phyloP scores from a whole-genome alignment of 805 yeast genomes.

The Ogataea trehaloabstinens region DNA sequence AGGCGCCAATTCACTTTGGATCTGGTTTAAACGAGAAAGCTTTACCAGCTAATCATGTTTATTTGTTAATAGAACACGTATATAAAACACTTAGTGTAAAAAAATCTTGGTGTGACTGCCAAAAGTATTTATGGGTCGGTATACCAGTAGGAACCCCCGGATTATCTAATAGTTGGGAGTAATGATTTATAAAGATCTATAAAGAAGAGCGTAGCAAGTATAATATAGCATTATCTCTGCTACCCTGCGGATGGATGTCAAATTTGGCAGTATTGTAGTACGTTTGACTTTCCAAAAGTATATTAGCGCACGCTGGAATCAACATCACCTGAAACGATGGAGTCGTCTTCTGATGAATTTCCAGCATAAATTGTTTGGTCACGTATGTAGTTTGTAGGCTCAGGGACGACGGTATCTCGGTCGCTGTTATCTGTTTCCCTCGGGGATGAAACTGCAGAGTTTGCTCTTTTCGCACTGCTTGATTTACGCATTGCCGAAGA shows the following conservation, averaged over 20 bases:
- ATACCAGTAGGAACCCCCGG: too few species aligned
- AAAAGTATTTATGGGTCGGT: not conserved
- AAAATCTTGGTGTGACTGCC: not conserved
- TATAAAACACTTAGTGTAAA: not conserved
- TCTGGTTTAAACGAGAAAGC: too few species aligned
- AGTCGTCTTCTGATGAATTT: conserved; percentile 2
- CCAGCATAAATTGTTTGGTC: conserved; percentile 6
- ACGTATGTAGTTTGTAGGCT: conserved; percentile 1
- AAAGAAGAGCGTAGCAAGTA: too few species aligned
- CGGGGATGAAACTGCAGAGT: not conserved
- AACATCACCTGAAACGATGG: conserved; percentile 2
- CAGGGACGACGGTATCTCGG: not conserved
- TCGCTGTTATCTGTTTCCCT: not conserved
- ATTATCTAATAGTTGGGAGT: too few species aligned
- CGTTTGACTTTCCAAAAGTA: too few species aligned
- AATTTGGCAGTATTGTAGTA: too few species aligned
- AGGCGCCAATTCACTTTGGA: not conserved
- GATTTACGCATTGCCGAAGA: not conserved
- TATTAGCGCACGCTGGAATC: too few species aligned
- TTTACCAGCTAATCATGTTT: too few species aligned
- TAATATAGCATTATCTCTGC: too few species aligned
- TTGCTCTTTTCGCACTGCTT: not conserved
- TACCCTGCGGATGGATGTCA: too few species aligned
- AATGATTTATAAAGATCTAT: too few species aligned
- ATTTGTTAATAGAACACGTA: conserved; percentile 1